Conservation (phyloP, 2,329 filamentous ascomycete species). For the Coniochaeta prunicola region DNA sequence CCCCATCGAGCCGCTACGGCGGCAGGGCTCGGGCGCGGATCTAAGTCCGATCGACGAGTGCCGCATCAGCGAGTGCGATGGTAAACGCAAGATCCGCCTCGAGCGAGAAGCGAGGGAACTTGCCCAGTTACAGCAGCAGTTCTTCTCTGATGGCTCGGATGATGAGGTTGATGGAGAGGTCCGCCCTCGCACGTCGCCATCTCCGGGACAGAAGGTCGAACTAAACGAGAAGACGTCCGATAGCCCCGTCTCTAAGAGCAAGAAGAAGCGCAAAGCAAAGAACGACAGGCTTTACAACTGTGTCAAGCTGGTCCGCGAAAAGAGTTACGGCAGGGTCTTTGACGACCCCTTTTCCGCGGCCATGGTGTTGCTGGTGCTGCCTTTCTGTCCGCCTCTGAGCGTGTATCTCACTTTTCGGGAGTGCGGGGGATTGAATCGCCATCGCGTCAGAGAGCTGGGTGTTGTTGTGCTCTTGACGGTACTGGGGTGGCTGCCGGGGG, state of each 20-base stretch:
- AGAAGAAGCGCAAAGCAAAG: background rate
- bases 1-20: background rate
- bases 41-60: background rate
- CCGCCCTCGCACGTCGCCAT: background rate
- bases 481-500: background rate
- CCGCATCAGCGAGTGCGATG: background rate
- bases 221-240: background rate
- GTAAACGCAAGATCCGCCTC: background rate
- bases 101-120: background rate
- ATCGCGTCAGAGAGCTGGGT: background rate
- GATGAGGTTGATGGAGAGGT: background rate
- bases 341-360: background rate
- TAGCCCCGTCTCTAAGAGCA: background rate
- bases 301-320: background rate
- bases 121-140: background rate
- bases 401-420: background rate
- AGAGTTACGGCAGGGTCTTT: background rate
- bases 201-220: background rate
- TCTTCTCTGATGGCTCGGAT: background rate
- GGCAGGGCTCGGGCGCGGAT: background rate
- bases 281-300: background rate
- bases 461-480: background rate
- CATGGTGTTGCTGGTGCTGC: background rate
- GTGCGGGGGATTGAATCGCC: background rate
- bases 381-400: background rate